Evolutionary conservation across 192 early-diverging fungal species (phyloP), one percentile per base, ranked within the genome.

Genomic region (Linnemannia schmuckeri): DNA sequence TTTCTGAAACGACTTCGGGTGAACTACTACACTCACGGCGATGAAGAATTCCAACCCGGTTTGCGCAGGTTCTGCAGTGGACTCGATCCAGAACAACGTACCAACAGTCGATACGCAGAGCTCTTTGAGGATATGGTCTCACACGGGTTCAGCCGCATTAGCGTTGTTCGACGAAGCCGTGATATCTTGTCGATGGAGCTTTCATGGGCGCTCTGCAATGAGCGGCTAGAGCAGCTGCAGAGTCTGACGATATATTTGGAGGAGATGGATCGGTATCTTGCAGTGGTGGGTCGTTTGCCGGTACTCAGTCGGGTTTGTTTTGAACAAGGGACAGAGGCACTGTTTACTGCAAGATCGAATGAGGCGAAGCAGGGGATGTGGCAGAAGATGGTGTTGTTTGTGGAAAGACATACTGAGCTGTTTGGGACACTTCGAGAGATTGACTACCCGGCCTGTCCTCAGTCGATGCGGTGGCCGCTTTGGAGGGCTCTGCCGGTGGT

Each of bases 151-250:
- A 4, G 12, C 27, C 30, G 10, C 61, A 40, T 27, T 22, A 8
- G 18, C 2, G 38, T n/a, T 30, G 40, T 7, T n/a, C 44, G 46
- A 10, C 40, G 24, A 35, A 12, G 3, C 6, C 7, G 17, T 2
- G 49, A 75, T 35, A 22, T 38, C 47, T 20, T 76, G 18, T 27
- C 37, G 22, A 40, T 22, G 55, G 75, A 76, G 18, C 38, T 76
- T 12, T 33, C 40, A 12, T 66, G 75, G 57, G 57, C 57, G 3
- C 75, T 76, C 22, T 66, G 35, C 47, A 63, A n/a, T 22, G 75
- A 68, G 15, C 75, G 75, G 0, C 55, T 40, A 6, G 57, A 76
- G 75, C 61, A 66, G 33, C 9, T 66, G 22, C 75, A 44, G 75
- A 68, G 61, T 40, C 0, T 76, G 13, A 30, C 35, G 0, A 66